Evolutionary conservation across 2,329 filamentous ascomycete species (phyloP).

Genomic region (Colletotrichum limetticola): DNA sequence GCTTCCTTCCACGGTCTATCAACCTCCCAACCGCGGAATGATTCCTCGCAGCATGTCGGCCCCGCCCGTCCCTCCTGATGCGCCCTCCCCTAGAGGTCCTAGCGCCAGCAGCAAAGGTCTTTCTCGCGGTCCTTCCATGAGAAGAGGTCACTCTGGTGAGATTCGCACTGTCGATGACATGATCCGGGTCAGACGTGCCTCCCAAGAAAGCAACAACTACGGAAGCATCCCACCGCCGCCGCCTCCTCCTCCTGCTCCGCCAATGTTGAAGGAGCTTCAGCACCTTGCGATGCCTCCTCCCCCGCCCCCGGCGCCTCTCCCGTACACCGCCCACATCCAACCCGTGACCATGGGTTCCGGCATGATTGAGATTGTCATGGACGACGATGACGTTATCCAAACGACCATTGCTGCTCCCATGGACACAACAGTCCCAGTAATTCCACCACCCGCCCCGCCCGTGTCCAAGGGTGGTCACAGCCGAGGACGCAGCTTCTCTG

Average conservation of each 20-base stretch:
- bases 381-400: slow-evolving; percentile 59
- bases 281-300: slow-evolving; percentile 71
- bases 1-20: slow-evolving; percentile 64
- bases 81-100: slow-evolving; percentile 48
- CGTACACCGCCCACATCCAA: slow-evolving; percentile 52
- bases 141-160: slow-evolving; percentile 50
- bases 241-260: slow-evolving; percentile 62
- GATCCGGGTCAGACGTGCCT: slow-evolving; percentile 23
- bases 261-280: slow-evolving; percentile 70
- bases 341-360: slow-evolving; percentile 61
- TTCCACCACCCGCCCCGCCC: slow-evolving; percentile 57
- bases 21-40: slow-evolving; percentile 59
- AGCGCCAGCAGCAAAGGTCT: slow-evolving; percentile 38
- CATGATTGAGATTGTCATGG: slow-evolving; percentile 75
- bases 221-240: slow-evolving; percentile 61
- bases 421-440: slow-evolving; percentile 56
- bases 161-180: slow-evolving; percentile 62
- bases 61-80: slow-evolving; percentile 52
- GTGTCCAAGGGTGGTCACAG: slow-evolving; percentile 58
- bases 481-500: slow-evolving; percentile 66
- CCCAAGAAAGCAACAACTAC: slow-evolving; percentile 49
- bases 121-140: slow-evolving; percentile 42
- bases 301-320: slow-evolving; percentile 69
- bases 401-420: slow-evolving; percentile 47
- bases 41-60: slow-evolving; percentile 73